phyloP scores from a whole-genome alignment of 345 rosid species.

The Eucalyptus globulus region DNA sequence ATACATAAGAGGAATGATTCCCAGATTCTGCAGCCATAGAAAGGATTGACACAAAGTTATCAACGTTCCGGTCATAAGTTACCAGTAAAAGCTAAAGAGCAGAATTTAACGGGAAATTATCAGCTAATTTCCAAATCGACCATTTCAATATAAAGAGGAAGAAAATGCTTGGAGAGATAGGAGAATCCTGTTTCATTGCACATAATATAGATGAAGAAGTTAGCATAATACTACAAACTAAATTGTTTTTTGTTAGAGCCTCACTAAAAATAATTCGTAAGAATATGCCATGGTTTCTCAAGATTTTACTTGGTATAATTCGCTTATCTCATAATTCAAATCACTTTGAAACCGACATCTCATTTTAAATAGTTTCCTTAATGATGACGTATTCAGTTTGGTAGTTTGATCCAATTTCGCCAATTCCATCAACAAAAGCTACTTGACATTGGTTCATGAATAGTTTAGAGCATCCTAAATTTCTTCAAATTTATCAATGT shows the following conservation, averaged over 20 bases:
- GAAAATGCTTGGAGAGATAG: too few species aligned
- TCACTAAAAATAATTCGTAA: neutral
- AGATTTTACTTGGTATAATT: neutral
- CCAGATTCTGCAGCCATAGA: neutral
- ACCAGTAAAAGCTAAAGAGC: too few species aligned
- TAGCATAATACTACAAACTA: neutral
- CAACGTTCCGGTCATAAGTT: too few species aligned
- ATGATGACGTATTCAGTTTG: neutral
- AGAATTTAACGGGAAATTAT: neutral
- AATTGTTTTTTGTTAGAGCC: neutral
- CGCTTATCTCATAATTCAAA: neutral
- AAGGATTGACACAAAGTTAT: neutral
- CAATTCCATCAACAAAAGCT: neutral
- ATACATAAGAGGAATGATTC: neutral
- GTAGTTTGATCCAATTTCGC: neutral
- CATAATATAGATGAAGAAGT: neutral
- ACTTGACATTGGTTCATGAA: neutral
- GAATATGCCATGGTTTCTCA: neutral
- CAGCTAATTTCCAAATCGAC: neutral
- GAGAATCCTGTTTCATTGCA: neutral
- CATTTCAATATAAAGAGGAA: neutral
- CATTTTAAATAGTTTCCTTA: neutral
- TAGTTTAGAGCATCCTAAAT: neutral
- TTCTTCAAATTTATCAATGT: neutral
- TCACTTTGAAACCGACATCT: neutral